Evolutionary conservation across 768 basidiomycete species (phyloP).

Genomic region (Collybia nuda): DNA sequence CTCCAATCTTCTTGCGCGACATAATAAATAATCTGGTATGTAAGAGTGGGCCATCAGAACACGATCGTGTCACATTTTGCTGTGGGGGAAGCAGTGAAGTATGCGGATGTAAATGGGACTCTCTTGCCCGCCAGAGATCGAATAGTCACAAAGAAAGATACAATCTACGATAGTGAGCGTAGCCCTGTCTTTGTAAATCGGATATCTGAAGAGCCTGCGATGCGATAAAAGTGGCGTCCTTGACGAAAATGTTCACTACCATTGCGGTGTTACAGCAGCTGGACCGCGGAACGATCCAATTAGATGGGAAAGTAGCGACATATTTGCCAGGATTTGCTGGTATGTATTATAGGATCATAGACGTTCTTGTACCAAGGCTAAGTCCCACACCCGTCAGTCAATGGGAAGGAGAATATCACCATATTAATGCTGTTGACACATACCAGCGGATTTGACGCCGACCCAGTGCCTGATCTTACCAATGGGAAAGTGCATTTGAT

Average conservation of each 20-base stretch:
- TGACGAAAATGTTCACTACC: slow-evolving; percentile 27
- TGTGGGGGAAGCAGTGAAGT: slow-evolving; percentile 19
- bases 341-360: slow-evolving; percentile 1
- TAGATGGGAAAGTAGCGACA: slow-evolving; percentile 18
- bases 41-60: slow-evolving; percentile 19
- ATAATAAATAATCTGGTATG: background rate
- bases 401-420: slow-evolving; percentile 24
- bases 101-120: slow-evolving; percentile 22
- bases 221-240: slow-evolving; percentile 22
- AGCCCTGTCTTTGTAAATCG: background rate
- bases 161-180: slow-evolving; percentile 24
- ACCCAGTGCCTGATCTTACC: slow-evolving; percentile 24
- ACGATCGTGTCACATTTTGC: slow-evolving; percentile 25
- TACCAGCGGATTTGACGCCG: slow-evolving; percentile 26
- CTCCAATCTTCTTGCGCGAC: background rate
- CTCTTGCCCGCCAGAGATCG: slow-evolving; percentile 12
- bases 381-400: slow-evolving; percentile 5
- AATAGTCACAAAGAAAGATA: slow-evolving; percentile 17
- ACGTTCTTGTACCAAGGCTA: background rate
- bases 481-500: slow-evolving; percentile 13
- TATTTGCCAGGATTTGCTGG: slow-evolving; percentile 25
- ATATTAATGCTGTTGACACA: slow-evolving; percentile 27
- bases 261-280: slow-evolving; percentile 25
- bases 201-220: background rate
- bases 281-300: slow-evolving; percentile 16